phyloP scores from a whole-genome alignment of 2,329 filamentous ascomycete genomes.

The Calycina herbarum region DNA sequence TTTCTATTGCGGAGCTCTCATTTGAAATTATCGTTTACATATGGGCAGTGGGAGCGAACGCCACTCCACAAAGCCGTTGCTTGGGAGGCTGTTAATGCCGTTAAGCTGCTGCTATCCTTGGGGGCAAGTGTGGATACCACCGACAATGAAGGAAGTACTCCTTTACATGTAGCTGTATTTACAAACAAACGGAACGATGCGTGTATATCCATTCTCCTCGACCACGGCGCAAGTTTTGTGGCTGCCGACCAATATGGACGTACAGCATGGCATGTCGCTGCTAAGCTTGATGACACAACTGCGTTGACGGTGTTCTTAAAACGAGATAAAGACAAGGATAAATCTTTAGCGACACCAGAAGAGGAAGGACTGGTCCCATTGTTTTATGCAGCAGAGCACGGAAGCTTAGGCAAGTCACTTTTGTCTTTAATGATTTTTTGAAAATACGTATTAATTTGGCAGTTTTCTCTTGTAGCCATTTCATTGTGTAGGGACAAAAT shows the following conservation, averaged over 20 bases:
- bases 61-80: background rate
- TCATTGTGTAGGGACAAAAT: no score
- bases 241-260: background rate
- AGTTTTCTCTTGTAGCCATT: no score
- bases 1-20: background rate
- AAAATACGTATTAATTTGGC: no score
- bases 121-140: constrained; percentile 3
- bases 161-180: background rate
- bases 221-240: background rate
- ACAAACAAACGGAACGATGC: background rate
- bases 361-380: background rate
- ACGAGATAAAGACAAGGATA: background rate
- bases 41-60: background rate
- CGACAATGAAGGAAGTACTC: background rate
- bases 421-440: background rate
- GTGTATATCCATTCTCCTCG: constrained; percentile 2
- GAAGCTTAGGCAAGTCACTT: background rate
- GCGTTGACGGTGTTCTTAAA: background rate
- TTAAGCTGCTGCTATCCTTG: background rate
- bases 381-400: background rate
- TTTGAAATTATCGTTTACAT: background rate
- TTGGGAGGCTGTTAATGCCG: background rate
- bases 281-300: background rate
- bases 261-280: constrained; percentile 1
- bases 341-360: background rate